These are phyloP conservation scores for Mucor lusitanicus DNA, from an alignment of 371 early-diverging fungal species.

Conservation along the genomic window DNA sequence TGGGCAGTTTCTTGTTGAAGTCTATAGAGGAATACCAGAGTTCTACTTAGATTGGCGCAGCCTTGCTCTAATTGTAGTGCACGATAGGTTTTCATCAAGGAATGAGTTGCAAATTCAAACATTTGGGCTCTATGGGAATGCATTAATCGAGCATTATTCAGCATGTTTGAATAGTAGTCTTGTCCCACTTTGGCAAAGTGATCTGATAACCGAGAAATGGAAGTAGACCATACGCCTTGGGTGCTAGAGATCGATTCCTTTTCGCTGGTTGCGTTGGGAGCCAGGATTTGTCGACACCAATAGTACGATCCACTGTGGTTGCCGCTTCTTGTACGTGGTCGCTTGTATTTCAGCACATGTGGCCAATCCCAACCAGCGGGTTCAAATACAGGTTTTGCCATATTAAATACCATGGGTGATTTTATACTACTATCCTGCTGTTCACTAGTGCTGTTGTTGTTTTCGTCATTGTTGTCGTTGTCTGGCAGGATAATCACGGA, in stretches of 20 bases:
- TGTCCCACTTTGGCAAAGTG: conserved; percentile 34
- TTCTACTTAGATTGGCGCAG: conserved; percentile 26
- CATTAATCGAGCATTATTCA: conserved; percentile 31
- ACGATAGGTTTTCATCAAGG: conserved; percentile 27
- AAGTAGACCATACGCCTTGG: conserved; percentile 29
- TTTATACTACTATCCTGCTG: background rate
- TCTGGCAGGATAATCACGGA: conserved; percentile 10
- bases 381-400: conserved; percentile 36
- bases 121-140: conserved; percentile 34
- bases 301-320: conserved; percentile 6
- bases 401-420: conserved; percentile 25
- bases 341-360: conserved; percentile 23
- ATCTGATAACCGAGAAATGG: conserved; percentile 23
- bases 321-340: conserved; percentile 8
- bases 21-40: conserved; percentile 21
- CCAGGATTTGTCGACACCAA: conserved; percentile 15
- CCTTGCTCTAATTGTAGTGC: conserved; percentile 42
- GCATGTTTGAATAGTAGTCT: conserved; percentile 35
- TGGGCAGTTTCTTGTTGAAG: conserved; percentile 24
- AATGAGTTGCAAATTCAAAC: conserved; percentile 35
- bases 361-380: conserved; percentile 46
- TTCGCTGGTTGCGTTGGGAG: background rate
- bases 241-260: background rate
- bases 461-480: background rate
- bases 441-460: background rate